Percentiles rank a stretch among this genome's conserved stretches.
These are phyloP conservation scores for Chlamydomonas schloesseri DNA, from an alignment of 139 green algal species.

Conservation along the genomic window DNA sequence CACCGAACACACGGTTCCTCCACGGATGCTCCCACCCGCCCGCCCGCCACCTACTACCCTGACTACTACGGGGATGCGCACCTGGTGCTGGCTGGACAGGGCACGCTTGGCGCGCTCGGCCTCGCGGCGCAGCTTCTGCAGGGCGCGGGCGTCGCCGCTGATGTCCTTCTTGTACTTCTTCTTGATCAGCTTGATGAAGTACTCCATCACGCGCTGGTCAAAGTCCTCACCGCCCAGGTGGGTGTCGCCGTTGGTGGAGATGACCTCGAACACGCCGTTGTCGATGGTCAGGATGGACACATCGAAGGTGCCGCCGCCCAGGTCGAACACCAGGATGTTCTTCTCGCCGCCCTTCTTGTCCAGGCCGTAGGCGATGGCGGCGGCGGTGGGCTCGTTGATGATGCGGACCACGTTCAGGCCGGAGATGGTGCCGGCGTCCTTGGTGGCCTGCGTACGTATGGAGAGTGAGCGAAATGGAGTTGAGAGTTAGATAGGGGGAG, in stretches of 20 bases:
- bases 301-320: slow-evolving; percentile 96
- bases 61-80: too few relatives aligned
- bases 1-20: too few relatives aligned
- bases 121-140: slow-evolving; percentile 94
- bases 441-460: slow-evolving; percentile 70
- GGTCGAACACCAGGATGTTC: slow-evolving; percentile 95
- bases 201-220: slow-evolving; percentile 96
- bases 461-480: too few relatives aligned
- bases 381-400: slow-evolving; percentile 98
- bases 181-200: slow-evolving; percentile 98
- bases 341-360: slow-evolving; percentile 94
- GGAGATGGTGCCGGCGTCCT: slow-evolving; percentile 90
- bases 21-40: too few relatives aligned
- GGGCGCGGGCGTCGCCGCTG: slow-evolving; percentile 82
- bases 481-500: too few relatives aligned
- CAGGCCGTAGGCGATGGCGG: slow-evolving; percentile 97
- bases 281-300: slow-evolving; percentile 96
- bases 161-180: slow-evolving; percentile 93
- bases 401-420: slow-evolving; percentile 96
- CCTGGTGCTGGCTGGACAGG: slow-evolving; percentile 92
- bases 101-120: slow-evolving; percentile 94
- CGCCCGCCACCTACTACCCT: too few relatives aligned
- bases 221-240: slow-evolving; percentile 97
- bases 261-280: slow-evolving; percentile 82
- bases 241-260: slow-evolving; percentile 95